Conservation (phyloP, 371 early-diverging fungal genomes). For the Fennellomyces sp. region DNA sequence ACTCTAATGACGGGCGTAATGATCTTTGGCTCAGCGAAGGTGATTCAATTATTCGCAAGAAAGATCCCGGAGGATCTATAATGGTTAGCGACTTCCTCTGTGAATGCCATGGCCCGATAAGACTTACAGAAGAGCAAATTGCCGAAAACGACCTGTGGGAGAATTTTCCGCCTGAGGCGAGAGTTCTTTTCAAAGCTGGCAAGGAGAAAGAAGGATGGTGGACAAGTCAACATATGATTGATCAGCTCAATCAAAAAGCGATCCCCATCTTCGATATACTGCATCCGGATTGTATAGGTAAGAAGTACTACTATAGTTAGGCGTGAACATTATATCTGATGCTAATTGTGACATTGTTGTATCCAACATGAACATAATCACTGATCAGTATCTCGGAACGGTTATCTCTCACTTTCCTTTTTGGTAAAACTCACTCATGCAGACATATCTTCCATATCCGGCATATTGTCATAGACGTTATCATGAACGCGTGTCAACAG, state of each 20-base stretch:
- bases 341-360: no score
- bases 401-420: no score
- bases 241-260: background rate
- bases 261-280: background rate
- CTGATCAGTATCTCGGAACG: no score
- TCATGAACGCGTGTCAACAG: no score
- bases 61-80: background rate
- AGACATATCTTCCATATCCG: no score
- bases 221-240: background rate
- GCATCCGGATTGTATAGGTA: no score
- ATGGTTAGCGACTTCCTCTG: background rate
- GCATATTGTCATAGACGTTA: no score
- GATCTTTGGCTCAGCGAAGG: slow-evolving; percentile 1
- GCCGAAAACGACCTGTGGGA: background rate
- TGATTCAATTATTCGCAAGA: background rate
- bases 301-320: no score
- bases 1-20: slow-evolving; percentile 7
- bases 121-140: background rate
- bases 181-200: background rate
- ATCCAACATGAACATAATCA: no score
- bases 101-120: background rate
- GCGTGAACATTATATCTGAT: no score
- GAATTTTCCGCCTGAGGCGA: background rate
- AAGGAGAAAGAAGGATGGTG: background rate
- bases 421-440: no score